Evolutionary conservation across 345 rosid genomes (phyloP), one percentile per base, ranked within the genome.

Genomic region (Viola odorata): DNA sequence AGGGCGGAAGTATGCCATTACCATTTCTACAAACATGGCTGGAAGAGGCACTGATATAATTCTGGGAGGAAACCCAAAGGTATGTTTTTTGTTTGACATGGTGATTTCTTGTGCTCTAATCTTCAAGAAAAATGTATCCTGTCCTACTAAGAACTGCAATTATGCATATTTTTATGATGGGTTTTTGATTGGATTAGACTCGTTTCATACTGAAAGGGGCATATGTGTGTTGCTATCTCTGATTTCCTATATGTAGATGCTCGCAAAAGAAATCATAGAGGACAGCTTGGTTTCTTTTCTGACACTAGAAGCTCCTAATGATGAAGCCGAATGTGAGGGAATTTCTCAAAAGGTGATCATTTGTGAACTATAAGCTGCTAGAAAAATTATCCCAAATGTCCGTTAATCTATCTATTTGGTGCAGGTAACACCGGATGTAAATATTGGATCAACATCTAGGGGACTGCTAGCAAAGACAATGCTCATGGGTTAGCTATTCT

Each of bases 21-120:
- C 98, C 60, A 84, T 91, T 67, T 89, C 98, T 61, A 91, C 98
- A 67, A 91, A 91, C 76, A 88, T 91, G 98, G 96, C 98, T 72
- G 98, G 98, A 63, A 86, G 98, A 72, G 98, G 98, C 62, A 91
- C 98, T 37, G 96, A 91, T 66, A 89, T 91, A 70, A 91, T 91
- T 71, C 79, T 91, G 53, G 98, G 98, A 62, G 98, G 98, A 81
- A 91, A 89, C 71, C 91, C 98, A 47, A 89, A 85, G 74, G 98
- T 91, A 82, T 53, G 80, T 63, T 6, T 38, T n/a, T n/a, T 5
- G 62, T 12, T 64, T 45, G 8, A 45, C 57, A 63, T n/a, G 42
- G 49, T 68, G 41, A 48, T 63, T 60, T 50, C 61, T 60, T 58
- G 50, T 45, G 7, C 45, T 36, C 9, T 16, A 16, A 40, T 55